Conservation (phyloP, 225 moss, liverwort and hornwort genomes). For the Pleurozium schreberi region DNA sequence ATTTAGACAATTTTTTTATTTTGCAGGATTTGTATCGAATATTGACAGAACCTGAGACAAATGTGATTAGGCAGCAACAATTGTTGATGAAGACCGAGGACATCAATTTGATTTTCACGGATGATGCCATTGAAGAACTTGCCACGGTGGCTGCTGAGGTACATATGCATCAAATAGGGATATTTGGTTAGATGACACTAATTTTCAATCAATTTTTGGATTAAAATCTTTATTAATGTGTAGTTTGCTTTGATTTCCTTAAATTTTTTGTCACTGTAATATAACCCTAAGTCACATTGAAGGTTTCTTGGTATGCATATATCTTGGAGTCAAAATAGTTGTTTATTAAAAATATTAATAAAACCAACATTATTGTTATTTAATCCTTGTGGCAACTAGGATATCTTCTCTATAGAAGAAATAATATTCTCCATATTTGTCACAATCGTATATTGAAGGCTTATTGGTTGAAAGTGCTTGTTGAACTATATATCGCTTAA, state of each 20-base stretch:
- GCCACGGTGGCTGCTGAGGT: not conserved
- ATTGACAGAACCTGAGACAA: not conserved
- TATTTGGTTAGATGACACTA: not conserved
- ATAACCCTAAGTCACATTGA: not conserved
- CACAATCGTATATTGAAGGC: not conserved
- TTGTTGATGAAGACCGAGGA: not conserved
- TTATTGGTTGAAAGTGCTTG: not conserved
- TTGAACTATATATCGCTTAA: not conserved
- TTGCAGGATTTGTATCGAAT: not conserved
- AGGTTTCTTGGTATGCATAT: not conserved
- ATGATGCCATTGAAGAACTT: not conserved
- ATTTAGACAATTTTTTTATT: not conserved
- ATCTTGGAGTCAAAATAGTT: not conserved
- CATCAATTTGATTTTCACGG: not conserved
- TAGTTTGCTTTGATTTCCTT: not conserved
- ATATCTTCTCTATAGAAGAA: not conserved
- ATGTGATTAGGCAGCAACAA: not conserved
- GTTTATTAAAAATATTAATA: not conserved
- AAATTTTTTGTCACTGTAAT: not conserved
- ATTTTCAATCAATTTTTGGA: not conserved
- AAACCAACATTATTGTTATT: not conserved
- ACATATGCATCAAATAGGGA: not conserved
- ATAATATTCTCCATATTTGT: not conserved
- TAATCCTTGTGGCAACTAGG: too few species aligned
- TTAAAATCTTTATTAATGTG: not conserved